phyloP scores from a whole-genome alignment of 2,329 filamentous ascomycete genomes.

The Verticillium isaacii region DNA sequence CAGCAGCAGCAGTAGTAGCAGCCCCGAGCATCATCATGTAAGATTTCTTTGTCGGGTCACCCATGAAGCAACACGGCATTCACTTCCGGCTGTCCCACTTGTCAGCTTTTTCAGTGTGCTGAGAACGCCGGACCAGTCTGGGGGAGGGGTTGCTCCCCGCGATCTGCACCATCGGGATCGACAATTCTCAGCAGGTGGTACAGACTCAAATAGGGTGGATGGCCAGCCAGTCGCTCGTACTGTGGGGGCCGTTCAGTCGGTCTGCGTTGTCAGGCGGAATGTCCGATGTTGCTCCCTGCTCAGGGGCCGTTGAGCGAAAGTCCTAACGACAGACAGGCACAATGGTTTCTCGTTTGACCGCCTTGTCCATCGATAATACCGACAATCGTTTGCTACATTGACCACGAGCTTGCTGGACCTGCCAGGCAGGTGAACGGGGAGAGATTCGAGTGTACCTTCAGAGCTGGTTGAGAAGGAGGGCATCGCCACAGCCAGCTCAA shows the following conservation, averaged over 20 bases:
- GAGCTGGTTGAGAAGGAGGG: background rate
- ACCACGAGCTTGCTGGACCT: too few species aligned
- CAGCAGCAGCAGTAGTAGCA: too few species aligned
- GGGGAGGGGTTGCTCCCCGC: background rate
- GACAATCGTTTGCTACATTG: background rate
- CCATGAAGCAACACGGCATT: background rate
- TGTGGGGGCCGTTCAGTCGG: too few species aligned
- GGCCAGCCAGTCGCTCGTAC: background rate
- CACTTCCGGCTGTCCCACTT: background rate
- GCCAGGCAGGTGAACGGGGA: too few species aligned
- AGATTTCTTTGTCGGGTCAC: background rate
- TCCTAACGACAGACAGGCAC: too few species aligned
- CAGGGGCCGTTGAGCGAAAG: background rate
- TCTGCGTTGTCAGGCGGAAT: too few species aligned
- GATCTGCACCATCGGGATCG: background rate
- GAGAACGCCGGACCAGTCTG: background rate
- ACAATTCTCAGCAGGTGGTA: background rate
- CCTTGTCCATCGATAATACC: background rate
- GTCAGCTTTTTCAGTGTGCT: background rate
- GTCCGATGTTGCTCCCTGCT: too few species aligned
- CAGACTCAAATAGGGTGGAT: background rate
- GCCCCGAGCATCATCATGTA: background rate
- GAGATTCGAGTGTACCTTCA: background rate
- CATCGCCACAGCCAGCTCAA: background rate
- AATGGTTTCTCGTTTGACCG: background rate